Evolutionary conservation across 1,284 basidiomycete species (phyloP).

Genomic region (Cutaneotrichosporon dermatis): DNA sequence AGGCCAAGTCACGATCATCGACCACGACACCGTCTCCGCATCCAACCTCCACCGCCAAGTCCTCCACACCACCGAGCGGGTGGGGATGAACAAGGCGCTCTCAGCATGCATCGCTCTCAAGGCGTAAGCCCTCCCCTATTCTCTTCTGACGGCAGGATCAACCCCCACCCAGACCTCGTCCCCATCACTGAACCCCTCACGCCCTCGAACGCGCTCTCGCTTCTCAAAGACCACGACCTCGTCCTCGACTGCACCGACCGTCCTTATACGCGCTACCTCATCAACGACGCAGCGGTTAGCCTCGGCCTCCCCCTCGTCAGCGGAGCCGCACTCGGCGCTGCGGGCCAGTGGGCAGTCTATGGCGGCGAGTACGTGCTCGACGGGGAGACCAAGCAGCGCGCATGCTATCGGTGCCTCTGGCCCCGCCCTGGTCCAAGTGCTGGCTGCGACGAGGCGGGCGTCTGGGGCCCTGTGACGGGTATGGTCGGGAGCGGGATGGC

Average conservation of each 20-base stretch:
- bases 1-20: conserved; percentile 69
- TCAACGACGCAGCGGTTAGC: conserved; percentile 82
- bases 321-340: conserved; percentile 85
- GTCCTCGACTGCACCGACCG: conserved; percentile 97
- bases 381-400: conserved; percentile 54
- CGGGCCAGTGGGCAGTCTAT: conserved; percentile 85
- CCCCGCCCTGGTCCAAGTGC: conserved; percentile 58
- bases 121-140: conserved; percentile 51
- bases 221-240: conserved; percentile 66
- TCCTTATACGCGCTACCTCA: conserved; percentile 81
- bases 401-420: conserved; percentile 94
- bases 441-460: conserved; percentile 84
- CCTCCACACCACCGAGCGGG: conserved; percentile 70
- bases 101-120: conserved; percentile 68
- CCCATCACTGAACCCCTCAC: conserved; percentile 57
- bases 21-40: conserved; percentile 83
- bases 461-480: conserved; percentile 85
- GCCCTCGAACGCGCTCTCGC: conserved; percentile 58
- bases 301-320: conserved; percentile 76
- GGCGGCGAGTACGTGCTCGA: conserved; percentile 15
- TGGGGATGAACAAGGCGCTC: conserved; percentile 79
- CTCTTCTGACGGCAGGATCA: conserved; percentile 56
- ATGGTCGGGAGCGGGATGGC: conserved; percentile 90
- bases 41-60: conserved; percentile 95
- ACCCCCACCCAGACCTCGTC: conserved; percentile 60